Evolutionary conservation across 225 moss, liverwort and hornwort genomes (phyloP).

Genomic region (Pseudoscleropodium purum): DNA sequence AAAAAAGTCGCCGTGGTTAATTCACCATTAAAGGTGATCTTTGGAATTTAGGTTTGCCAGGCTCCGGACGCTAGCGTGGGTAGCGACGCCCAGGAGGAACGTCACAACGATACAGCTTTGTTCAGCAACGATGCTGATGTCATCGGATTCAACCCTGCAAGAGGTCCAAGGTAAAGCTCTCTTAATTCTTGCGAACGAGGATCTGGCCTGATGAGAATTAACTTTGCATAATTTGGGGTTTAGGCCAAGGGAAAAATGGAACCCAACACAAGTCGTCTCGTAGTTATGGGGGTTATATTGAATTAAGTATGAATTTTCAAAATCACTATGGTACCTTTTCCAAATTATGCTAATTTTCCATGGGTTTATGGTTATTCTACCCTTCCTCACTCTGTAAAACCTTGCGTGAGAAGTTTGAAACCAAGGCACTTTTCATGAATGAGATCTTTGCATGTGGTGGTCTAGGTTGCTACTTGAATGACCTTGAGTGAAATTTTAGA

Average conservation of each 20-base stretch:
- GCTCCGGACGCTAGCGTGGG: neutral
- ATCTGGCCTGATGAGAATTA: neutral
- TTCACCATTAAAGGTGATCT: neutral
- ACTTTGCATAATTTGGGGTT: neutral
- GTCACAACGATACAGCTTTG: neutral
- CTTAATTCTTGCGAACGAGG: neutral
- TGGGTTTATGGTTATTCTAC: neutral
- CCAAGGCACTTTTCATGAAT: neutral
- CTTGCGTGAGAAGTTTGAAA: neutral
- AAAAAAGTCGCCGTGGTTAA: neutral
- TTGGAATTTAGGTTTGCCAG: neutral
- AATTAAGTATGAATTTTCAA: neutral
- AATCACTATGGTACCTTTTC: neutral
- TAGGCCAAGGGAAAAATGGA: neutral
- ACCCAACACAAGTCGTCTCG: neutral
- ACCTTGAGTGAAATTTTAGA: neutral
- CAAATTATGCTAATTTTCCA: neutral
- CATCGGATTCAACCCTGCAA: neutral
- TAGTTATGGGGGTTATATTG: neutral
- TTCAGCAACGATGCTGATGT: constrained; percentile 11
- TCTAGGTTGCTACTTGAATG: neutral
- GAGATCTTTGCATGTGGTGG: neutral
- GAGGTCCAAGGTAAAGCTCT: neutral
- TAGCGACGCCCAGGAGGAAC: neutral
- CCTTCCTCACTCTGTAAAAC: neutral